These are phyloP conservation scores for Rubia peregrina DNA, from an alignment of 305 asterid species.

Conservation along the genomic window DNA sequence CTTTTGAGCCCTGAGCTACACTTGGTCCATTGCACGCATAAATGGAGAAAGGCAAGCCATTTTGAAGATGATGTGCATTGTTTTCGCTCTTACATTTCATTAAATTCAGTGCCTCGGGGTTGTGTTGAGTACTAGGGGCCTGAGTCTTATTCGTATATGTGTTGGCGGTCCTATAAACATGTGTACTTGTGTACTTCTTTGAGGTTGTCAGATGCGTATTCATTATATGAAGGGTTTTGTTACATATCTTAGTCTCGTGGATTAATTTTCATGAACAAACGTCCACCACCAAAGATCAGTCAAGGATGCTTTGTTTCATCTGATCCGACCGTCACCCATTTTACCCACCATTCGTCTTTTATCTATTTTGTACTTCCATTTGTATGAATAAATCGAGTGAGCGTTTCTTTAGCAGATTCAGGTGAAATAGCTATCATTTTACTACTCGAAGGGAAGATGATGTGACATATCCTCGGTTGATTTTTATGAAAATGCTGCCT, in stretches of 20 bases:
- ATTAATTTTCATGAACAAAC: not conserved
- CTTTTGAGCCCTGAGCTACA: conserved; percentile 31
- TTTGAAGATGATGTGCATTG: not conserved
- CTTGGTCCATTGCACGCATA: not conserved
- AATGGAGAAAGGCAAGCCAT: not conserved
- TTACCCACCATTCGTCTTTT: too few relatives aligned
- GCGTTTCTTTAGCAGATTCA: too few relatives aligned
- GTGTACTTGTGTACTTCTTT: not conserved
- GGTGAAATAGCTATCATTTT: too few relatives aligned
- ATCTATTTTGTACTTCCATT: too few relatives aligned
- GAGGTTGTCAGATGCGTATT: not conserved
- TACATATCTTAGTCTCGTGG: not conserved
- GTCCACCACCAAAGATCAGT: too few relatives aligned
- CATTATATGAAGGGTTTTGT: not conserved
- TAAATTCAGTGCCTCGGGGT: conserved; percentile 1
- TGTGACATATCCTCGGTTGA: too few relatives aligned
- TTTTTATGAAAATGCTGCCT: too few relatives aligned
- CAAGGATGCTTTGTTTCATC: too few relatives aligned
- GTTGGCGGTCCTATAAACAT: not conserved
- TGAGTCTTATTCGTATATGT: not conserved
- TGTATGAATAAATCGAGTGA: too few relatives aligned
- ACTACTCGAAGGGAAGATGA: too few relatives aligned
- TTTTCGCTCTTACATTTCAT: conserved; percentile 2
- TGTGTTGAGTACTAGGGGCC: not conserved
- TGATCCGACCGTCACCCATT: too few relatives aligned